phyloP scores from a whole-genome alignment of 2,329 filamentous ascomycete species.

The Byssoonygena ceratinophila region DNA sequence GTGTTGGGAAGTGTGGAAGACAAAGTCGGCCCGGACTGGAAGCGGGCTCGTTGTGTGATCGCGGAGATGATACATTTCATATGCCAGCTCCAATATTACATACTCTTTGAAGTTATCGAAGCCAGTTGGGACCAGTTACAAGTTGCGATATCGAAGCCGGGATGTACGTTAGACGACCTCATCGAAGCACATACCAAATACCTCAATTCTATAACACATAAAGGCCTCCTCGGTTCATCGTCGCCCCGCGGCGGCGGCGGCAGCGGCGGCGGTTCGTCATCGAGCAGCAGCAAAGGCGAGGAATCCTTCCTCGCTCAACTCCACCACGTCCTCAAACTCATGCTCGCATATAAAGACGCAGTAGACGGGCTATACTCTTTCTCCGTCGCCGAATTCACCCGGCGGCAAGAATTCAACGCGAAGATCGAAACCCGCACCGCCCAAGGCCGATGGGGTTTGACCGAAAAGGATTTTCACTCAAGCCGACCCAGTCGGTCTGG shows the following conservation, averaged over 20 bases:
- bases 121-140: constrained; percentile 88
- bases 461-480: constrained; percentile 41
- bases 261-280: no score
- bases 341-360: constrained; percentile 86
- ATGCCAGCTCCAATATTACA: constrained; percentile 95
- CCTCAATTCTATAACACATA: constrained; percentile 87
- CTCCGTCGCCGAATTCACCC: constrained; percentile 87
- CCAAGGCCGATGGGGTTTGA: constrained; percentile 54
- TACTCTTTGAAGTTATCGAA: constrained; percentile 96
- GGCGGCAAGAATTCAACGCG: constrained; percentile 72
- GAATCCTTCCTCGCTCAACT: constrained; percentile 82
- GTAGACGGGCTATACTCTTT: constrained; percentile 92
- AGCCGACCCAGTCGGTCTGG: constrained; percentile 20
- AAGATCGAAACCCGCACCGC: constrained; percentile 57
- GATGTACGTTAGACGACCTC: constrained; percentile 86
- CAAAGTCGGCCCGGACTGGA: constrained; percentile 71
- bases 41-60: constrained; percentile 72
- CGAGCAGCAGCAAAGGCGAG: constrained; percentile 44
- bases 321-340: constrained; percentile 81
- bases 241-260: constrained; percentile 27
- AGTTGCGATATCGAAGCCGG: constrained; percentile 67
- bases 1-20: constrained; percentile 69
- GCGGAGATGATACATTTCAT: constrained; percentile 99
- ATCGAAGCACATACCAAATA: constrained; percentile 87
- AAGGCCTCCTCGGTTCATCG: constrained; percentile 73